These are phyloP conservation scores for Insectozyma bohioensis DNA, from an alignment of 1,139 yeast genomes.

Conservation along the genomic window DNA sequence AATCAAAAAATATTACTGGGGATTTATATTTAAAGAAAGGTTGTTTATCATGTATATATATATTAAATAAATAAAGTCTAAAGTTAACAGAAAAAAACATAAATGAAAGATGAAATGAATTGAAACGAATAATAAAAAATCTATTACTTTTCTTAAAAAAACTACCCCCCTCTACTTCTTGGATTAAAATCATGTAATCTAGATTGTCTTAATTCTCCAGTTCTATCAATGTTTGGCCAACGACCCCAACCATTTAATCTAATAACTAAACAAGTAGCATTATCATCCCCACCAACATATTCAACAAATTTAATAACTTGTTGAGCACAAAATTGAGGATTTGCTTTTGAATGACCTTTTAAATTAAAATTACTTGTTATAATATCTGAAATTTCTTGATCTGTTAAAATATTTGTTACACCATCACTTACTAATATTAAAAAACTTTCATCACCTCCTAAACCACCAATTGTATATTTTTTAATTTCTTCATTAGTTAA, in stretches of 20 bases:
- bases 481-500: constrained; percentile 40
- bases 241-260: constrained; percentile 89
- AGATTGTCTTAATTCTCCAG: constrained; percentile 78
- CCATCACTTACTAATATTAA: constrained; percentile 83
- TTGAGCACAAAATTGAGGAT: constrained; percentile 83
- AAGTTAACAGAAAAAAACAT: too few species aligned
- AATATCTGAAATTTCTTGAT: constrained; percentile 89
- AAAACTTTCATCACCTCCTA: constrained; percentile 82
- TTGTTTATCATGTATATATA: constrained; percentile 2
- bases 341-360: constrained; percentile 67
- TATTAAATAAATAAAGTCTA: neutral
- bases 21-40: neutral
- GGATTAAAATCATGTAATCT: constrained; percentile 55
- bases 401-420: constrained; percentile 73
- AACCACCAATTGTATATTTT: constrained; percentile 46
- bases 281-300: constrained; percentile 89
- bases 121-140: too few species aligned
- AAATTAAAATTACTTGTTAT: constrained; percentile 69
- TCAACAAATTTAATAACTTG: constrained; percentile 84
- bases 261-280: constrained; percentile 84
- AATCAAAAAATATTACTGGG: too few species aligned
- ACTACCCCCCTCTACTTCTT: constrained; percentile 23
- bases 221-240: constrained; percentile 82
- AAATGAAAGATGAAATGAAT: too few species aligned
- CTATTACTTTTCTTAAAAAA: too few species aligned